Base-by-base conservation (phyloP, 2,329 filamentous ascomycete genomes). In the Colletotrichum siamense region DNA sequence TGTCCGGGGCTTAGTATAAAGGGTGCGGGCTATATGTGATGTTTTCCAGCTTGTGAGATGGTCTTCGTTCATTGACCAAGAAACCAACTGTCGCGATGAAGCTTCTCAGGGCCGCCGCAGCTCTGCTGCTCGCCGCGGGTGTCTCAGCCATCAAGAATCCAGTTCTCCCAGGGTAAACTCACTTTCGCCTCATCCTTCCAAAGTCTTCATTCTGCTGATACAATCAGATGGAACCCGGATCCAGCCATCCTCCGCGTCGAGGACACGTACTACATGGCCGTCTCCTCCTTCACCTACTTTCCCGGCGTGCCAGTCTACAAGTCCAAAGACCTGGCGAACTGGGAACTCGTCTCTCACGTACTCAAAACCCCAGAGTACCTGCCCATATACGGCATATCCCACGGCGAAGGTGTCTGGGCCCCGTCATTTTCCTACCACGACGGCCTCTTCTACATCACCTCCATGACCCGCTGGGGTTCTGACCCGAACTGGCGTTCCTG, bases 251-350 rank as follows among this genome's bases (percentile, higher is more conserved):
- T 74, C 63, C 69, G 69, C 13, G 64, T 76, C 2, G 57, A 52
- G n/a, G 68, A 76, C 3, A 73, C 34, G 61, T 73, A 63, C 22
- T 71, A 65, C 65, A 65, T 75, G 65, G 64, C 69, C 57, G 59
- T 65, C 22, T 69, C 68, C 9, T 69, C 69, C 32, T 66, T 77
- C 65, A 92, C 92, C 79, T 88, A 91, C 13, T 92, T 92, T 78
- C 86, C 91, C 0, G 90, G 91, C 30, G 83, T 87, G 1, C 88
- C 89, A 64, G 81, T 83, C 44, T 83, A 82, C 69, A 80, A 81
- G 24, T 85, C 83, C 8, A 81, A 81, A 30, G 82, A 86, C 68
- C 79, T 71, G 6, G 65, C 49, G 6, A 67, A 67, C 36, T 74
- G 71, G 71, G 65, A 74, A 22, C 65, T 76, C 34, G 61, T 62